A percentile compares a stretch with the other conserved stretches of the same genome.
These are phyloP conservation scores for Dictyostelium capitatum DNA, from an alignment of 78 protist genomes.

Conservation along the genomic window DNA sequence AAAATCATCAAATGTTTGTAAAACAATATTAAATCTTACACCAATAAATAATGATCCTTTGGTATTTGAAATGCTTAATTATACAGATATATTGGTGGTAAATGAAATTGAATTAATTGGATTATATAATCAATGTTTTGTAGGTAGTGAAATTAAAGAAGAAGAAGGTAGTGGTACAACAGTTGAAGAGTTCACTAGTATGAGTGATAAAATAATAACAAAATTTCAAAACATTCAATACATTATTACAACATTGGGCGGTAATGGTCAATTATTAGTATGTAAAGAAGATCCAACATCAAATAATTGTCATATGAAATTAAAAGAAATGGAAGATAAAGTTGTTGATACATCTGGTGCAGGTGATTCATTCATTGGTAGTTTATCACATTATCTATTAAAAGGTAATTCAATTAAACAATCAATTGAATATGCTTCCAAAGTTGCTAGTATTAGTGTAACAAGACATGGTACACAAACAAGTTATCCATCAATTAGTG, in stretches of 20 bases:
- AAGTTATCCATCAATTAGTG: constrained; percentile 53
- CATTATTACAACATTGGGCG: constrained; percentile 60
- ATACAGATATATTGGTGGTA: constrained; percentile 55
- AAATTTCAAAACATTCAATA: neutral
- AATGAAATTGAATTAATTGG: constrained; percentile 49
- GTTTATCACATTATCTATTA: constrained; percentile 41
- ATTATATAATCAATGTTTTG: constrained; percentile 2
- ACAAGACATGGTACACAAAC: constrained; percentile 66
- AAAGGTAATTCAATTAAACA: neutral
- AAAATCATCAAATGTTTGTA: constrained; percentile 26
- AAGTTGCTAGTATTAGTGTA: constrained; percentile 48
- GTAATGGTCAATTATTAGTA: constrained; percentile 24
- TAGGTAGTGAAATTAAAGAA: neutral
- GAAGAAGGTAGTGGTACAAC: neutral
- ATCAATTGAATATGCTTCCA: constrained; percentile 17
- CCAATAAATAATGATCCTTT: constrained; percentile 49
- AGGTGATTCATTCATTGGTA: constrained; percentile 78
- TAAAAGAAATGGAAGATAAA: neutral
- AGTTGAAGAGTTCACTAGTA: neutral
- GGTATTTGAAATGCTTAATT: constrained; percentile 5
- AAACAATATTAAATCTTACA: constrained; percentile 61
- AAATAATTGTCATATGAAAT: neutral
- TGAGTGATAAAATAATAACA: neutral
- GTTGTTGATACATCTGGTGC: constrained; percentile 84
- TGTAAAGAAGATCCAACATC: neutral